A percentile compares a stretch with the other conserved stretches of the same genome.
Conservation (phyloP, 139 green algal species). For the Microglena sp. region DNA sequence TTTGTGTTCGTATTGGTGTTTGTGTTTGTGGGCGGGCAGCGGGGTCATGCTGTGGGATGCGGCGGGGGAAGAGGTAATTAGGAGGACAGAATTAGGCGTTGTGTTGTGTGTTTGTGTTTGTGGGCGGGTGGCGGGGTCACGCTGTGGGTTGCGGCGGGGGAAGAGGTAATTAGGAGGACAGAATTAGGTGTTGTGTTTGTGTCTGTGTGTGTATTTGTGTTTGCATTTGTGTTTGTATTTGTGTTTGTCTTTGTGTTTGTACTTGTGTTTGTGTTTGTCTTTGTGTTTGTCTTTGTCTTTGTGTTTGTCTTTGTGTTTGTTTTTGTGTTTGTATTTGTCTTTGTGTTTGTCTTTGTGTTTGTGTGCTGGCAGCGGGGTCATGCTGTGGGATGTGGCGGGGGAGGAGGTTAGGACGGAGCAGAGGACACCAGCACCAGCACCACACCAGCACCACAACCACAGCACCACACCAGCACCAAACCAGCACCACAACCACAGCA, state of each 20-base stretch:
- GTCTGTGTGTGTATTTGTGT: no score
- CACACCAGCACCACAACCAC: no score
- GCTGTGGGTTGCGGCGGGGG: neutral
- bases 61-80: neutral
- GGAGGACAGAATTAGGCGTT: neutral
- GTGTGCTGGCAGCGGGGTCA: constrained; percentile 22
- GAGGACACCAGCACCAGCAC: no score
- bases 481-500: no score
- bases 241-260: no score
- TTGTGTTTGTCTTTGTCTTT: no score
- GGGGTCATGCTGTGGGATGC: constrained; percentile 25
- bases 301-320: no score
- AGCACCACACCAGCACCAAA: no score
- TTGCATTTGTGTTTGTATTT: no score
- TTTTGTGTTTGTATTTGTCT: no score
- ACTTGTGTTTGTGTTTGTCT: no score
- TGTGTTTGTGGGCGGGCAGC: constrained; percentile 30
- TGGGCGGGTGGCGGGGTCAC: constrained; percentile 43
- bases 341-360: neutral
- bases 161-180: neutral
- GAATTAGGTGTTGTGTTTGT: neutral
- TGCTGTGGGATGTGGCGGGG: constrained; percentile 6
- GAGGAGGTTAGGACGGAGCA: neutral
- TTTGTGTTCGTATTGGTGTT: neutral
- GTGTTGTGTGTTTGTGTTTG: neutral